phyloP scores from a whole-genome alignment of 306 rosid species.

The Cercis canadensis region DNA sequence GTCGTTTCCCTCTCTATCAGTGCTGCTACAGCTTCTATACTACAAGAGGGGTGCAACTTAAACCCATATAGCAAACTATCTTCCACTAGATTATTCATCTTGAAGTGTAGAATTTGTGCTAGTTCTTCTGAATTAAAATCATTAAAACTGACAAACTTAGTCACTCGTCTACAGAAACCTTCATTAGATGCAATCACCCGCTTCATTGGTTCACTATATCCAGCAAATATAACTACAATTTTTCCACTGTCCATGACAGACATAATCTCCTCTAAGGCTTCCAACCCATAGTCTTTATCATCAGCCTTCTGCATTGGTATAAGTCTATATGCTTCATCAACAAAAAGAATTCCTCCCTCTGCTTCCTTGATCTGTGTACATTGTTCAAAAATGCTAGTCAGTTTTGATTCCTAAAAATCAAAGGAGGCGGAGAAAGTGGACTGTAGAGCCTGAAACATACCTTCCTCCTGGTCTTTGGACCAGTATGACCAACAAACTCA shows the following conservation, averaged over 20 bases:
- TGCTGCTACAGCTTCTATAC: conserved; percentile 58
- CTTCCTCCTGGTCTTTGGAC: conserved; percentile 94
- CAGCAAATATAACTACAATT: conserved; percentile 90
- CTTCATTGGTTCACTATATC: conserved; percentile 90
- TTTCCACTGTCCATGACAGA: conserved; percentile 98
- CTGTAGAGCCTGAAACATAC: conserved; percentile 39
- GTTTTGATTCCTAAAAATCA: conserved; percentile 4
- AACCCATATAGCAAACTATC: conserved; percentile 82
- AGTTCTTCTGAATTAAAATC: conserved; percentile 82
- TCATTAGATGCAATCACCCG: conserved; percentile 89
- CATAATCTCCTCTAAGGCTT: conserved; percentile 98
- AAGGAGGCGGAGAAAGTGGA: conserved; percentile 11
- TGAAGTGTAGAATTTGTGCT: conserved; percentile 81
- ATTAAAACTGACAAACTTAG: conserved; percentile 84
- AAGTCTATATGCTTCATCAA: conserved; percentile 91
- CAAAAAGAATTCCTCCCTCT: conserved; percentile 95
- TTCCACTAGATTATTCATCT: conserved; percentile 73
- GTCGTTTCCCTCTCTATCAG: conserved; percentile 68
- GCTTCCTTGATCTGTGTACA: conserved; percentile 79
- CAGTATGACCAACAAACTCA: conserved; percentile 97
- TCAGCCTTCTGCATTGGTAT: conserved; percentile 96
- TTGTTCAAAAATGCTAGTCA: background rate
- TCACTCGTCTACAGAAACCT: conserved; percentile 95
- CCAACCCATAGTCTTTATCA: conserved; percentile 95
- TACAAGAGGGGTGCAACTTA: conserved; percentile 75